These are phyloP conservation scores for Candida mesenterica DNA, from an alignment of 1,139 yeast species.

Conservation along the genomic window DNA sequence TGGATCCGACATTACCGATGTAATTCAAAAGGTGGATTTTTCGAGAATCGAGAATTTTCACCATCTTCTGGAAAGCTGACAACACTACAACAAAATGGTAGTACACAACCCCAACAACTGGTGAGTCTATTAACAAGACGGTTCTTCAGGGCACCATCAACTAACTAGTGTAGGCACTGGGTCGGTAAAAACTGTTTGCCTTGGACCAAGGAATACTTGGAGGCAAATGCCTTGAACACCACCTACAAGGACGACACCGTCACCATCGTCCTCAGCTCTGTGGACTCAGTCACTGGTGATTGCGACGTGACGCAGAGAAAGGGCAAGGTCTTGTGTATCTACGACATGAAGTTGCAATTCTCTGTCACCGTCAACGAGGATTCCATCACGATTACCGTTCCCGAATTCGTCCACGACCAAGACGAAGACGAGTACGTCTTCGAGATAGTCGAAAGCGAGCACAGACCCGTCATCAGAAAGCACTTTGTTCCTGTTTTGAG, in stretches of 20 bases:
- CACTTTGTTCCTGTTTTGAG: conserved; percentile 52
- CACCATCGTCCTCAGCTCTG: conserved; percentile 33
- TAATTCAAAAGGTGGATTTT: no score
- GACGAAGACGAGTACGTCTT: conserved; percentile 63
- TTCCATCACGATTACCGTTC: conserved; percentile 40
- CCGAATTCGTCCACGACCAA: conserved; percentile 75
- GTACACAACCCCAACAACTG: conserved; percentile 85
- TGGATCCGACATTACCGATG: no score
- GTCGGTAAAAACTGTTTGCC: conserved; percentile 76
- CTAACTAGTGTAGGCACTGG: conserved; percentile 65
- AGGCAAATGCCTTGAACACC: conserved; percentile 40
- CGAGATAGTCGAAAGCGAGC: conserved; percentile 31
- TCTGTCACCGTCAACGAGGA: conserved; percentile 35
- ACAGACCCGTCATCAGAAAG: conserved; percentile 38
- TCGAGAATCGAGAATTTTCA: conserved; percentile 1
- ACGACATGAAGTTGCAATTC: conserved; percentile 58
- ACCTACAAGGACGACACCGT: conserved; percentile 33
- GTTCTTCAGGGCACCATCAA: conserved; percentile 2
- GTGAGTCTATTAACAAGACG: conserved; percentile 33
- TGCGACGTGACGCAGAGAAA: conserved; percentile 81
- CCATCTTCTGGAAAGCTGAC: no score
- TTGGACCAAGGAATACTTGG: conserved; percentile 66
- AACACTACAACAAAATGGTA: conserved; percentile 52
- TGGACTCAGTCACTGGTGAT: conserved; percentile 61
- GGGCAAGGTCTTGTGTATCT: conserved; percentile 74